Percentiles rank a stretch among this genome's conserved stretches.
Conservation (phyloP, 148 eudicot genomes). For the Tetragonia tetragonoides region DNA sequence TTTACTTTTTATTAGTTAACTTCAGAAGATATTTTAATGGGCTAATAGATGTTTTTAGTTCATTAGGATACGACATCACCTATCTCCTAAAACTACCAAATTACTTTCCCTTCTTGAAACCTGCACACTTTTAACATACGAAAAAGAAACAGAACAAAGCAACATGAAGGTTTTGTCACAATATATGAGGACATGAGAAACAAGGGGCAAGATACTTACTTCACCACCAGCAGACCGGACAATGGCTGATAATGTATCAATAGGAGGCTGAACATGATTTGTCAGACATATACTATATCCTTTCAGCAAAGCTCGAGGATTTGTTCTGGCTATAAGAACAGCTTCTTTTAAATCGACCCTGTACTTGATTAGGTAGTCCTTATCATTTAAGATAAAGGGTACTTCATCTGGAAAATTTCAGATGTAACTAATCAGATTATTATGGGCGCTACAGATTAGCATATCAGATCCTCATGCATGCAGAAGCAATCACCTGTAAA, state of each 20-base stretch:
- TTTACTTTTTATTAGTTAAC: too few relatives aligned
- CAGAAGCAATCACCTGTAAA: not conserved
- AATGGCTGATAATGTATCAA: slow-evolving; percentile 52
- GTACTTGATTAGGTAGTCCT: slow-evolving; percentile 54
- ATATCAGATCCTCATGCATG: not conserved
- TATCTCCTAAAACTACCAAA: not conserved
- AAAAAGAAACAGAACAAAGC: not conserved
- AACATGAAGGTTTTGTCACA: not conserved
- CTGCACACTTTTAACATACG: slow-evolving; percentile 2
- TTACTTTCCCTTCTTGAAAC: not conserved
- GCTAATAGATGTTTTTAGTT: too few relatives aligned
- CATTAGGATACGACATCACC: too few relatives aligned
- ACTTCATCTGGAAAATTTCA: slow-evolving; percentile 57
- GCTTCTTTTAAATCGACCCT: slow-evolving; percentile 60
- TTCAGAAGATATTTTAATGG: too few relatives aligned
- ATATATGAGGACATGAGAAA: not conserved
- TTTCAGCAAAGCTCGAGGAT: slow-evolving; percentile 49
- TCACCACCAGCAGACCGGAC: slow-evolving; percentile 74
- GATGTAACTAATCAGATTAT: not conserved
- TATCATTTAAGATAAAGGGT: slow-evolving; percentile 65
- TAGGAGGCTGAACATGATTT: slow-evolving; percentile 62
- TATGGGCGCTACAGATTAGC: not conserved
- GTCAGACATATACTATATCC: slow-evolving; percentile 67
- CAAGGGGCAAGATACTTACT: slow-evolving; percentile 46
- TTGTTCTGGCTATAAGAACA: slow-evolving; percentile 65